A percentile compares a stretch with the other conserved stretches of the same genome.
These are phyloP conservation scores for Vaccinium corymbosum DNA, from an alignment of 148 eudicot genomes.

Conservation along the genomic window DNA sequence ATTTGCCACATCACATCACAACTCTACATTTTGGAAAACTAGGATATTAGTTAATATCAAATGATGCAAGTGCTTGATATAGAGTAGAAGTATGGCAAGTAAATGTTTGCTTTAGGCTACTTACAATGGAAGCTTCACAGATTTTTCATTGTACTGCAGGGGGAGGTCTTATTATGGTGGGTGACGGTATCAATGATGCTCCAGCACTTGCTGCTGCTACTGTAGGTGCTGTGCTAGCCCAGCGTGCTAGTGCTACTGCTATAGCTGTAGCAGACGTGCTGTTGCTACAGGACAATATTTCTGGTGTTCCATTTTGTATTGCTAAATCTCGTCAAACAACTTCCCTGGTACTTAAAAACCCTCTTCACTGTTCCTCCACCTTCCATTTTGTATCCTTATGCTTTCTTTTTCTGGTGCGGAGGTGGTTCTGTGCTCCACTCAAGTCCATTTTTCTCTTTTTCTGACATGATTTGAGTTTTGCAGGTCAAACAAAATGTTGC, in stretches of 20 bases:
- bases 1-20: background rate
- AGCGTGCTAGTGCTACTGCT: slow-evolving; percentile 93
- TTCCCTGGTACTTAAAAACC: slow-evolving; percentile 50
- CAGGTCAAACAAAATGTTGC: slow-evolving; percentile 97
- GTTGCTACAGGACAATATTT: slow-evolving; percentile 82
- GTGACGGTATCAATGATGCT: slow-evolving; percentile 98
- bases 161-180: slow-evolving; percentile 93
- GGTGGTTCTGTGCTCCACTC: background rate
- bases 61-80: background rate
- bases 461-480: slow-evolving; percentile 14
- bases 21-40: background rate
- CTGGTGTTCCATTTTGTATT: slow-evolving; percentile 86
- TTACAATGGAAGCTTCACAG: background rate
- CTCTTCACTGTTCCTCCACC: background rate
- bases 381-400: background rate
- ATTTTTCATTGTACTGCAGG: slow-evolving; percentile 35
- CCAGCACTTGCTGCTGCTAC: slow-evolving; percentile 99
- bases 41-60: background rate
- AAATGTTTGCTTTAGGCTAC: background rate
- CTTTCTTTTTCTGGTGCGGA: background rate
- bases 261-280: slow-evolving; percentile 96
- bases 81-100: background rate
- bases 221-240: slow-evolving; percentile 87
- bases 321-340: slow-evolving; percentile 90
- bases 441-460: background rate